Conservation (phyloP, 169 alveolate species). For the Perkinsus marinus region DNA sequence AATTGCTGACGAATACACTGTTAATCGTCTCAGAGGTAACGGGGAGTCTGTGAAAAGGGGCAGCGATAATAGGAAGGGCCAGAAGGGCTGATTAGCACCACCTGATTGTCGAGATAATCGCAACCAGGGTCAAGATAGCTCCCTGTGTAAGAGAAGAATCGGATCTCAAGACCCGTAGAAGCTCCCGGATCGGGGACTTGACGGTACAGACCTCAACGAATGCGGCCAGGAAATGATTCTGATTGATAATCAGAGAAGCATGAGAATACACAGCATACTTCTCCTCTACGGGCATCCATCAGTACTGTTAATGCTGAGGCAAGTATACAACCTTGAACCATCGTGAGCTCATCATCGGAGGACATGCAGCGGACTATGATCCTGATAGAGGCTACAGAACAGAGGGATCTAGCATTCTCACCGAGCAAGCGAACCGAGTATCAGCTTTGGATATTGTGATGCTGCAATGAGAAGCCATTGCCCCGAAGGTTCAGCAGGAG, state of each 20-base stretch:
- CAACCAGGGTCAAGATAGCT: background rate
- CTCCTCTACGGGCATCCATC: background rate
- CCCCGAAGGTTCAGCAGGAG: background rate
- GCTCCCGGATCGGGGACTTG: background rate
- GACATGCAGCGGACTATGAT: background rate
- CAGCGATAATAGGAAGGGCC: no score
- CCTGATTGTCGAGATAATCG: background rate
- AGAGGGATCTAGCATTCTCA: background rate
- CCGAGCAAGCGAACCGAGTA: background rate
- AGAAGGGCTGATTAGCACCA: background rate
- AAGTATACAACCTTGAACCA: background rate
- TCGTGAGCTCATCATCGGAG: background rate
- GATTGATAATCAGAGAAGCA: background rate
- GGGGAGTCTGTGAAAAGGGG: background rate
- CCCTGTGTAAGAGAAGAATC: background rate
- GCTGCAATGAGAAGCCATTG: background rate
- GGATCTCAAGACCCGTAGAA: background rate
- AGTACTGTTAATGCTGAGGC: background rate
- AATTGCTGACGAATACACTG: background rate
- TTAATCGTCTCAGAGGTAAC: background rate
- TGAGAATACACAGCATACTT: background rate
- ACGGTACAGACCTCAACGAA: background rate
- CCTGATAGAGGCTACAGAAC: background rate
- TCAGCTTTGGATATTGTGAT: background rate
- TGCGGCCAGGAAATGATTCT: background rate